Evolutionary conservation across 1,284 basidiomycete species (phyloP).

Genomic region (Ustilago crameri): DNA sequence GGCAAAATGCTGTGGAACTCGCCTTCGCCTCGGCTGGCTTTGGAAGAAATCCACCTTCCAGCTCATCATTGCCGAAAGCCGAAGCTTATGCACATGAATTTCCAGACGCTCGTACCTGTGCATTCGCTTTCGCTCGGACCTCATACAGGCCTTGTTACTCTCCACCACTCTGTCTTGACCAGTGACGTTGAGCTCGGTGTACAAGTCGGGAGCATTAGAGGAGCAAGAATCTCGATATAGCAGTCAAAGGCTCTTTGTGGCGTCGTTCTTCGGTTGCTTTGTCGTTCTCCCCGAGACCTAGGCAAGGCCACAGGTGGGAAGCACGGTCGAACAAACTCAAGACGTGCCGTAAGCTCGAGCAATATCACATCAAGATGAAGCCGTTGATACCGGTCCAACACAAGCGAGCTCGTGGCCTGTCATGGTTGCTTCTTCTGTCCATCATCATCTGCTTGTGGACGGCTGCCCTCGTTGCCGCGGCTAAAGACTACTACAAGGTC

Average conservation of each 20-base stretch:
- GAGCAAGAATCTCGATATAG: no score
- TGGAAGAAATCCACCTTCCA: constrained; percentile 29
- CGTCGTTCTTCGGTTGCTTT: no score
- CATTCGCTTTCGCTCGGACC: constrained; percentile 14
- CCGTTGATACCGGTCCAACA: constrained; percentile 31
- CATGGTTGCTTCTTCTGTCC: constrained; percentile 24
- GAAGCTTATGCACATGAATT: constrained; percentile 4
- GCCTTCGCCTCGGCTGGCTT: no score
- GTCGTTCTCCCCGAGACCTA: no score
- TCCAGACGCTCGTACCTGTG: background rate
- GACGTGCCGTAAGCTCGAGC: no score
- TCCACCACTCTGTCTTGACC: background rate
- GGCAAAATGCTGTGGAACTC: no score
- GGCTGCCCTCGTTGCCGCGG: constrained; percentile 45
- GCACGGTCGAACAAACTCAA: no score
- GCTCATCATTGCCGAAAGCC: constrained; percentile 32
- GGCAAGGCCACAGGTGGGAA: no score
- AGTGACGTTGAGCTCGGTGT: background rate
- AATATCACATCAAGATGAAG: constrained; percentile 12
- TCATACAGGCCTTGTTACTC: background rate
- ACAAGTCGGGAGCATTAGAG: no score
- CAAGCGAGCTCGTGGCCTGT: constrained; percentile 1
- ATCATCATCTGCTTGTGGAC: constrained; percentile 22
- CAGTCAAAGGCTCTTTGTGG: no score
- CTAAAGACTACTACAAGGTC: constrained; percentile 64